phyloP scores from a whole-genome alignment of 305 asterid genomes.

The Euphrasia arctica region DNA sequence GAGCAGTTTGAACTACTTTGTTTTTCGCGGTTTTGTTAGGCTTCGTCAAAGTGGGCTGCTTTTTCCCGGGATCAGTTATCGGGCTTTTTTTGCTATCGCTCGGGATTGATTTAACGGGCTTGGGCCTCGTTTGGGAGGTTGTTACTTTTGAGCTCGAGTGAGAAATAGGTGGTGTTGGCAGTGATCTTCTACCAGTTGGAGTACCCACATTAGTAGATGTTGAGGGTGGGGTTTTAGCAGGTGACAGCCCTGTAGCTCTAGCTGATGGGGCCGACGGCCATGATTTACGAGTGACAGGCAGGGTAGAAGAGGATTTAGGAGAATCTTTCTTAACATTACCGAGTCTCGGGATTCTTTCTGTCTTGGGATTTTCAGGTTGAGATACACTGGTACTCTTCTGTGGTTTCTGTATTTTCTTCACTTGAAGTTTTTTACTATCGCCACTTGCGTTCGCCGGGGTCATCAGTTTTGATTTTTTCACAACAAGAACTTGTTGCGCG shows the following conservation, averaged over 20 bases:
- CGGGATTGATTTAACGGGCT: constrained; percentile 47
- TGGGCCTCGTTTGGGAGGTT: constrained; percentile 41
- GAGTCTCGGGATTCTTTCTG: constrained; percentile 46
- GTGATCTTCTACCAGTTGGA: constrained; percentile 62
- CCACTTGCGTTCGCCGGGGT: constrained; percentile 44
- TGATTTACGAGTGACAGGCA: constrained; percentile 82
- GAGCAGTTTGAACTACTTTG: constrained; percentile 44
- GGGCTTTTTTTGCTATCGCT: constrained; percentile 46
- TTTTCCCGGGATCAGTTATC: constrained; percentile 50
- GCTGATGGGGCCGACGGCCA: constrained; percentile 78
- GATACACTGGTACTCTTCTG: constrained; percentile 34
- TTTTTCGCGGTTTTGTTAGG: constrained; percentile 45
- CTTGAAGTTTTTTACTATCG: constrained; percentile 42
- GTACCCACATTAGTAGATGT: constrained; percentile 35
- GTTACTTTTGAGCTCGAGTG: constrained; percentile 50
- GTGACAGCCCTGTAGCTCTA: constrained; percentile 55
- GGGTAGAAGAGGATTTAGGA: constrained; percentile 48
- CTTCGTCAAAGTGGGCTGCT: constrained; percentile 50
- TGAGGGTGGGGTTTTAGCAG: constrained; percentile 50
- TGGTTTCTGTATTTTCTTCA: constrained; percentile 63
- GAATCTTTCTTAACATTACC: constrained; percentile 53
- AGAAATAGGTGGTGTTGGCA: constrained; percentile 46
- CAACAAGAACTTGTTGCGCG: constrained; percentile 41
- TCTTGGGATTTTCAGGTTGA: constrained; percentile 51
- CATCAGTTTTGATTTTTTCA: constrained; percentile 47